A percentile compares a stretch with the other conserved stretches of the same genome.
phyloP scores from a whole-genome alignment of 1,139 yeast species.

The Eremothecium cymbalariae region DNA sequence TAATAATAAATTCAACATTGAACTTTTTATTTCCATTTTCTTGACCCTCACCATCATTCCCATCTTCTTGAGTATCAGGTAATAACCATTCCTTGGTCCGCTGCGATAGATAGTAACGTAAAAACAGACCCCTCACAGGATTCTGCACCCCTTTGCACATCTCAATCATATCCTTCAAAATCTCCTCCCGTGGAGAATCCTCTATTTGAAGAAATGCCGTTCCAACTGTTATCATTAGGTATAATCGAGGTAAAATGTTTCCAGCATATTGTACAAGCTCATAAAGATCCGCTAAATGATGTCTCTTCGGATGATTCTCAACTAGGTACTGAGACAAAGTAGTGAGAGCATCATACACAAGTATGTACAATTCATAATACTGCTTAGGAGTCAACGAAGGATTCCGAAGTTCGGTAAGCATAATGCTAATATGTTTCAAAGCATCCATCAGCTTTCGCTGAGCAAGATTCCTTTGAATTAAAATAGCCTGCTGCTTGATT shows the following conservation, averaged over 20 bases:
- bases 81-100: slow-evolving; percentile 70
- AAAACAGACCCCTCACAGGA: slow-evolving; percentile 81
- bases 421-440: slow-evolving; percentile 75
- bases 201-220: slow-evolving; percentile 74
- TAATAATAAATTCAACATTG: slow-evolving; percentile 66
- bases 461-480: slow-evolving; percentile 72
- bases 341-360: slow-evolving; percentile 77
- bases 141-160: slow-evolving; percentile 98
- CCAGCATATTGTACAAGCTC: slow-evolving; percentile 95
- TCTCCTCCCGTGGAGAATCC: slow-evolving; percentile 76
- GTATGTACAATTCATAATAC: slow-evolving; percentile 84
- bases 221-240: slow-evolving; percentile 93
- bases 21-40: slow-evolving; percentile 14
- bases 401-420: slow-evolving; percentile 75
- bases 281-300: slow-evolving; percentile 82
- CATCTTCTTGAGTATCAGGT: slow-evolving; percentile 7
- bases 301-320: slow-evolving; percentile 54
- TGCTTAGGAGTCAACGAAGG: slow-evolving; percentile 76
- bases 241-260: slow-evolving; percentile 82
- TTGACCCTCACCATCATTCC: slow-evolving; percentile 3
- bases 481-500: slow-evolving; percentile 62
- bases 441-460: slow-evolving; percentile 72
- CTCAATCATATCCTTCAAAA: slow-evolving; percentile 93
- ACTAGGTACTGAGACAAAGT: slow-evolving; percentile 55
- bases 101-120: slow-evolving; percentile 83